These are phyloP conservation scores for Puccinia coronata DNA, from an alignment of 1,284 basidiomycete species.

Conservation along the genomic window DNA sequence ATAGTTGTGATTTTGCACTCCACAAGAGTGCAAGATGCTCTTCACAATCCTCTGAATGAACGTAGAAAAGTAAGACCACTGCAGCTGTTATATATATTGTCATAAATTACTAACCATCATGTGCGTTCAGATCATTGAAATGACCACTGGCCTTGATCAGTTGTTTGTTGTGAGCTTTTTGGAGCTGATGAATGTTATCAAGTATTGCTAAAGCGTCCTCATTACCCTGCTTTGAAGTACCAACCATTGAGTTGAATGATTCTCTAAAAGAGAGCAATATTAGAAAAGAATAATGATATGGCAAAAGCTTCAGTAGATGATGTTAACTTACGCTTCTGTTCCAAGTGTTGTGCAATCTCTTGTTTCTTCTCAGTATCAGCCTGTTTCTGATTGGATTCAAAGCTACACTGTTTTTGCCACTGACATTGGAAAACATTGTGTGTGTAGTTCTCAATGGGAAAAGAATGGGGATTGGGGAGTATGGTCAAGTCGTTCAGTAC, in stretches of 20 bases:
- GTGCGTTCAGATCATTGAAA: background rate
- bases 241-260: background rate
- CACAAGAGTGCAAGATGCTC: background rate
- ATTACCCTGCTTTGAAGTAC: background rate
- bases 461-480: background rate
- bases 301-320: background rate
- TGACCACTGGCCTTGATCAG: background rate
- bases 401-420: background rate
- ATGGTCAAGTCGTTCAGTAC: too few relatives aligned
- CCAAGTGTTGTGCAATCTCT: background rate
- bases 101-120: background rate
- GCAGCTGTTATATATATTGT: too few relatives aligned
- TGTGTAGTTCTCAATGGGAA: background rate
- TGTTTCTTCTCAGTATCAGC: background rate
- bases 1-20: background rate
- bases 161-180: background rate
- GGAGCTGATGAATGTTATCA: background rate
- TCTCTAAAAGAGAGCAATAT: background rate
- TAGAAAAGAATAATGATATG: too few relatives aligned
- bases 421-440: background rate
- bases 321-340: background rate
- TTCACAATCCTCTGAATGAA: background rate
- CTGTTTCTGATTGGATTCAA: background rate
- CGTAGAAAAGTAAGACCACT: too few relatives aligned
- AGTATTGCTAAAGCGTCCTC: background rate